These are phyloP conservation scores for Lipomyces starkeyi DNA, from an alignment of 805 yeast species.

Conservation along the genomic window DNA sequence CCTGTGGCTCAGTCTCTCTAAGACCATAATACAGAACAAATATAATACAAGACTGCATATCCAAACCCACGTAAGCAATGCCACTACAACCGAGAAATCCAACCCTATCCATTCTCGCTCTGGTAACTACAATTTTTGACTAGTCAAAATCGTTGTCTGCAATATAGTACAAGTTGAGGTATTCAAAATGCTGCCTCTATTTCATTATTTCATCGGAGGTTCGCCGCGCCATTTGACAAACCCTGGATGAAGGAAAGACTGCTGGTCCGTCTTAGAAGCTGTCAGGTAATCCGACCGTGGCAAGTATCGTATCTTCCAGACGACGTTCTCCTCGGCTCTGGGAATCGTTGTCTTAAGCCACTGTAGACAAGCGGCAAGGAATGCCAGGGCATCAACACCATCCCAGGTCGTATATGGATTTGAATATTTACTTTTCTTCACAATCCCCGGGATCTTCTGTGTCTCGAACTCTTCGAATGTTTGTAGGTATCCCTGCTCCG, in stretches of 20 bases:
- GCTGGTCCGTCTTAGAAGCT: slow-evolving; percentile 19
- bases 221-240: slow-evolving; percentile 34
- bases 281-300: slow-evolving; percentile 28
- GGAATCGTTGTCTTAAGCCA: slow-evolving; percentile 66
- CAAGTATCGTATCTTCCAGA: slow-evolving; percentile 59
- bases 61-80: not conserved
- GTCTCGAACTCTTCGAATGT: slow-evolving; percentile 77
- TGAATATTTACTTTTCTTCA: slow-evolving; percentile 57
- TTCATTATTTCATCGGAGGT: not conserved
- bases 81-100: too few relatives aligned
- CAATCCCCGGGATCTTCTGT: slow-evolving; percentile 73
- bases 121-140: not conserved
- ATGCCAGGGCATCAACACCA: slow-evolving; percentile 79
- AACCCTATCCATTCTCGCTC: too few relatives aligned
- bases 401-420: slow-evolving; percentile 51
- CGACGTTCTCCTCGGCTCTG: slow-evolving; percentile 53
- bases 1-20: too few relatives aligned
- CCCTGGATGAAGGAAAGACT: slow-evolving; percentile 31
- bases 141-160: not conserved
- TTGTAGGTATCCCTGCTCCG: slow-evolving; percentile 66
- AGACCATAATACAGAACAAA: not conserved
- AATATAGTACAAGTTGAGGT: not conserved
- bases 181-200: not conserved
- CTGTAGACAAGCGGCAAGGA: slow-evolving; percentile 83
- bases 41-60: not conserved